These are phyloP conservation scores for Citrullus colocynthis DNA, from an alignment of 306 rosid genomes.

Conservation along the genomic window DNA sequence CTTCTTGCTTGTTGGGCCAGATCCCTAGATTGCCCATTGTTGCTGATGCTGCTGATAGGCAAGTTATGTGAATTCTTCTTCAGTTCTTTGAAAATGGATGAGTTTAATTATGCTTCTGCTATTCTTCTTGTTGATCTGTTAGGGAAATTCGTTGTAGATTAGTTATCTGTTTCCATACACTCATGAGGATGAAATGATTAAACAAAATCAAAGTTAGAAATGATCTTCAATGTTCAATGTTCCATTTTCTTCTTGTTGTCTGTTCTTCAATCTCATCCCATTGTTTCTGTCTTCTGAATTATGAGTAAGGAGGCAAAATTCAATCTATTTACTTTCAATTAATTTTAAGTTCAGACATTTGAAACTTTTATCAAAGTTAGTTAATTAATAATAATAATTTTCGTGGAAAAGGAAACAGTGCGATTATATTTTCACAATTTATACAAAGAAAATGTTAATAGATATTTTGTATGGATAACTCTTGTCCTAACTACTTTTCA, in stretches of 20 bases:
- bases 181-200: background rate
- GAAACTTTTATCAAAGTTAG: too few relatives aligned
- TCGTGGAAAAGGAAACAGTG: too few relatives aligned
- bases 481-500: too few relatives aligned
- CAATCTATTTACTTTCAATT: too few relatives aligned
- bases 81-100: background rate
- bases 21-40: slow-evolving; percentile 83
- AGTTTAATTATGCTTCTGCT: background rate
- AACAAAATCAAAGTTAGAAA: background rate
- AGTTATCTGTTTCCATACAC: background rate
- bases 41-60: slow-evolving; percentile 96
- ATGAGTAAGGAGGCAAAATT: too few relatives aligned
- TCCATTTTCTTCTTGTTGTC: background rate
- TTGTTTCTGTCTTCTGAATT: too few relatives aligned
- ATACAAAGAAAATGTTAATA: too few relatives aligned
- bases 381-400: too few relatives aligned
- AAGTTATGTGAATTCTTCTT: slow-evolving; percentile 44
- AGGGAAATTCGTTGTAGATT: background rate
- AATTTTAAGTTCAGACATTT: too few relatives aligned
- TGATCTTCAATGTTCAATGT: background rate
- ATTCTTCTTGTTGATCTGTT: background rate
- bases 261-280: background rate
- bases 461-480: too few relatives aligned
- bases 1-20: slow-evolving; percentile 85
- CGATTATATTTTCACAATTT: too few relatives aligned